Conservation (phyloP, 1,284 basidiomycete species). For the Naganishia cerealis region DNA sequence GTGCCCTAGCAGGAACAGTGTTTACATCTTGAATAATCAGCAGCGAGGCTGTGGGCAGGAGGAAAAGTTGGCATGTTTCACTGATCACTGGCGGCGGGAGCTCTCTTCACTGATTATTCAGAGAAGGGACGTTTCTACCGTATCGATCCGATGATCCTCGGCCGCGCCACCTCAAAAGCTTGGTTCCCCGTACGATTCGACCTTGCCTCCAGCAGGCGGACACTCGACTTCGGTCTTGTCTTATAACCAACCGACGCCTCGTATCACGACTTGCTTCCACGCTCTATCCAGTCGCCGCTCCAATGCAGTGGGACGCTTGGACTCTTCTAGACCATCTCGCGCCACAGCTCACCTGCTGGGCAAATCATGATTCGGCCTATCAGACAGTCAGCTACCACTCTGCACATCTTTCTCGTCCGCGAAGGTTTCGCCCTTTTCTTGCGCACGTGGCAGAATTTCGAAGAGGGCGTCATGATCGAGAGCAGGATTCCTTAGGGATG, state of each 20-base stretch:
- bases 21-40: background rate
- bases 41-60: background rate
- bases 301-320: background rate
- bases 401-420: conserved; percentile 14
- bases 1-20: conserved; percentile 8
- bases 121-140: background rate
- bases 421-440: conserved; percentile 5
- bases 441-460: background rate
- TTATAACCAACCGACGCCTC: background rate
- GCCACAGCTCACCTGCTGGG: background rate
- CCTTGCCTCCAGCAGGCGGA: conserved; percentile 22
- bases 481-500: conserved; percentile 27
- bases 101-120: background rate
- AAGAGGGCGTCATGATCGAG: conserved; percentile 8
- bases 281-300: background rate
- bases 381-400: background rate
- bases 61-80: background rate
- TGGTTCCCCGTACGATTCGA: background rate
- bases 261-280: background rate
- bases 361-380: background rate
- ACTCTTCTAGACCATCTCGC: conserved; percentile 1
- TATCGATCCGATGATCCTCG: conserved; percentile 17
- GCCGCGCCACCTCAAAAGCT: conserved; percentile 11
- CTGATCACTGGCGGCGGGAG: background rate
- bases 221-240: conserved; percentile 1